phyloP scores from a whole-genome alignment of 2,329 filamentous ascomycete species.

The Xenoacremonium recifei region DNA sequence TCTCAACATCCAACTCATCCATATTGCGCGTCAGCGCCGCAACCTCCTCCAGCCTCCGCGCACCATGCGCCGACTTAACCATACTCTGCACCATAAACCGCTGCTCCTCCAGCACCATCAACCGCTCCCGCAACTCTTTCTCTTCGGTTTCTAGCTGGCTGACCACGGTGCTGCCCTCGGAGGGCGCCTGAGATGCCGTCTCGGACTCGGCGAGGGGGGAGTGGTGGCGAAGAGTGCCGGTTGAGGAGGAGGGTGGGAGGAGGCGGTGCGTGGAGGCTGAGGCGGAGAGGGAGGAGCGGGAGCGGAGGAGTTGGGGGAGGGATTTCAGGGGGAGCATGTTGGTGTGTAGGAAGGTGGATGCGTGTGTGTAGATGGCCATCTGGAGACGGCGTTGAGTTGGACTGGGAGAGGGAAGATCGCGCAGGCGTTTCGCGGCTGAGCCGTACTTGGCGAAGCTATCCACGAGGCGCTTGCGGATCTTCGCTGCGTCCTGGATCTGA shows the following conservation, averaged over 20 bases:
- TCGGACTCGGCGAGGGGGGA: slow-evolving; percentile 47
- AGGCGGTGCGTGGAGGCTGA: slow-evolving; percentile 32
- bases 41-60: slow-evolving; percentile 83
- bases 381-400: slow-evolving; percentile 74
- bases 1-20: slow-evolving; percentile 79
- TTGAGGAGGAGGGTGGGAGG: slow-evolving; percentile 34
- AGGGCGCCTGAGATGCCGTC: slow-evolving; percentile 41
- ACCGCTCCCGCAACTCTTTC: slow-evolving; percentile 72
- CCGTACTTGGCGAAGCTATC: slow-evolving; percentile 91
- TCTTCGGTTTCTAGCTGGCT: slow-evolving; percentile 75
- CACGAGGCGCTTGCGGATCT: slow-evolving; percentile 84
- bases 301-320: slow-evolving; percentile 63
- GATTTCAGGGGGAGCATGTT: slow-evolving; percentile 88
- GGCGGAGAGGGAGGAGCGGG: slow-evolving; percentile 35
- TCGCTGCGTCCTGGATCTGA: slow-evolving; percentile 81
- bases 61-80: slow-evolving; percentile 73
- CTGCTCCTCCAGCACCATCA: slow-evolving; percentile 88
- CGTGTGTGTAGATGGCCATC: slow-evolving; percentile 77
- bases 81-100: slow-evolving; percentile 85
- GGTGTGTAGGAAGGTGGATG: slow-evolving; percentile 78
- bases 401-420: slow-evolving; percentile 73
- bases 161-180: slow-evolving; percentile 53
- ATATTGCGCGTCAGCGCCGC: slow-evolving; percentile 75
- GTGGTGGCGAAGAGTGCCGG: slow-evolving; percentile 44
- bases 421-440: slow-evolving; percentile 73